Percentiles rank a stretch among this genome's conserved stretches.
Evolutionary conservation across 2,329 filamentous ascomycete genomes (phyloP).

Genomic region (Neobulgaria alba): DNA sequence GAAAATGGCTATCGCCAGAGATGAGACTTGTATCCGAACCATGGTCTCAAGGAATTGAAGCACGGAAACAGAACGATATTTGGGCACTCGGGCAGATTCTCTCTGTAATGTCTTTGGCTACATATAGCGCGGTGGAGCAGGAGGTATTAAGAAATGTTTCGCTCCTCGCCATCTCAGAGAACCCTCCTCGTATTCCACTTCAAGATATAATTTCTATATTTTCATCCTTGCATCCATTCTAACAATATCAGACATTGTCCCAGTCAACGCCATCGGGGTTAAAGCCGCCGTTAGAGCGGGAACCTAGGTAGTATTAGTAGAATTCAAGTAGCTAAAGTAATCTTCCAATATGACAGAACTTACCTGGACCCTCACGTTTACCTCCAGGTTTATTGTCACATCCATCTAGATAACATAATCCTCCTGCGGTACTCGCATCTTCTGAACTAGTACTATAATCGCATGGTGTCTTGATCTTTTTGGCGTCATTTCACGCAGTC

Average conservation of each 20-base stretch:
- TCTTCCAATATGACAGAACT: too few species aligned
- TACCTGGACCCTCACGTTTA: not conserved
- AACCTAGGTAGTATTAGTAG: not conserved
- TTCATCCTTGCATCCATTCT: not conserved
- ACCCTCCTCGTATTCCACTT: slow-evolving; percentile 4
- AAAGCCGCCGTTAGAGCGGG: slow-evolving; percentile 8
- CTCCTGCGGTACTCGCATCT: not conserved
- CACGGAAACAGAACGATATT: slow-evolving; percentile 17
- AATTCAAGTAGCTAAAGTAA: too few species aligned
- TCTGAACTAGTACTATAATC: not conserved
- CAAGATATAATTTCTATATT: slow-evolving; percentile 2
- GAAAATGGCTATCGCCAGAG: slow-evolving; percentile 19
- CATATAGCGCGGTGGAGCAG: slow-evolving; percentile 3
- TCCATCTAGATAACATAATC: not conserved
- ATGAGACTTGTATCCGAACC: slow-evolving; percentile 13
- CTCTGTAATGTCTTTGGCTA: slow-evolving; percentile 5
- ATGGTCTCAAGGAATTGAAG: slow-evolving; percentile 11
- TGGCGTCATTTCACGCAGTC: not conserved
- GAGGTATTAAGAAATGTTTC: slow-evolving; percentile 1
- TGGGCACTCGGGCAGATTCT: slow-evolving; percentile 15
- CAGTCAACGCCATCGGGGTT: slow-evolving; percentile 9
- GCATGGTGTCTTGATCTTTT: not conserved
- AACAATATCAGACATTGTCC: slow-evolving; percentile 5
- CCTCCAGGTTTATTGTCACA: not conserved
- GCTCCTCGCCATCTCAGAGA: slow-evolving; percentile 2